Evolutionary conservation across 106 monocot genomes (phyloP), one percentile per base, ranked within the genome.

Genomic region (Phalaenopsis equestris): DNA sequence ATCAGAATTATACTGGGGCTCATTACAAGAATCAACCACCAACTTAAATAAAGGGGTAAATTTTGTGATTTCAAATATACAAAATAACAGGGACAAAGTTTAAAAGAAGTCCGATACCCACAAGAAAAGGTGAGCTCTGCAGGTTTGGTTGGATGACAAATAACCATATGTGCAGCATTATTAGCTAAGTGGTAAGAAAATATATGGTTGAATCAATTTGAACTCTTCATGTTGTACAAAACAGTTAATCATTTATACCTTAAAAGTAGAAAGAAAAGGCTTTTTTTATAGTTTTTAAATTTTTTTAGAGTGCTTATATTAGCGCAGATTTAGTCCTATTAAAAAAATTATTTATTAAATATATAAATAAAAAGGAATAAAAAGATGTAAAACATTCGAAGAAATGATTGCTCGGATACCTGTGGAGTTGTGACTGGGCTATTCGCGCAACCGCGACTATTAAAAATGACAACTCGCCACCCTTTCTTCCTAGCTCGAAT

Each of bases 341-440:
- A 30, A 9, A 21, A 23, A 65, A 65, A 65, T 10, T 65, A 10
- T 7, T 24, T 65, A 23, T 65, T 65, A 65, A 65, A 65, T 65
- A 65, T 23, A 0, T 65, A 19, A 75, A 52, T 8, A 75, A 75
- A 2, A 52, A 1, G 15, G 3, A 45, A n/a, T 30, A 30, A 42
- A 73, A 9, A 73, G 3, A 73, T 73, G 1, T 11, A 75, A 43
- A 21, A 52, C 1, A 2, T 52, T 52, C 12, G 12, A 52, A 52
- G 11, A 52, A 52, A 12, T 52, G 12, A 75, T 45, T 75, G 74
- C 45, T 75, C 7, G 12, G 5, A 58, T 85, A 96, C 97, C 92
- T 94, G 87, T 61, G 97, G 89, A 15, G 97, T 97, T 12, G 90
- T 97, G 17, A 97, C 89, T 47, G 97, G 97, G 49, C 97, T 89